Conservation (phyloP, 2,329 filamentous ascomycete species). For the Xylariales sp. region DNA sequence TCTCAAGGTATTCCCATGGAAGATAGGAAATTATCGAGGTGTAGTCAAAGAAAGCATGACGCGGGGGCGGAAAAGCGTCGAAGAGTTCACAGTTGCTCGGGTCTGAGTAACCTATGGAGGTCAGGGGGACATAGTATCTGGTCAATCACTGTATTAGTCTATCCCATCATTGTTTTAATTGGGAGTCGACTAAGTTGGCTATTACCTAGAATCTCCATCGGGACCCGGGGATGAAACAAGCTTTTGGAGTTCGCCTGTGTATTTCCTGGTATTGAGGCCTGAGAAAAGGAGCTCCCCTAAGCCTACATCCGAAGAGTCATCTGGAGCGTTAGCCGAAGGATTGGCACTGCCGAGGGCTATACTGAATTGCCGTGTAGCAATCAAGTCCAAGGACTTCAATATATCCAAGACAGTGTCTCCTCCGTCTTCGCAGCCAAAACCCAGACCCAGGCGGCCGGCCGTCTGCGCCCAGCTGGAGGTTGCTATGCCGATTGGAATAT, state of each 20-base stretch:
- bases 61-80: background rate
- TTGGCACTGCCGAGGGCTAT: slow-evolving; percentile 38
- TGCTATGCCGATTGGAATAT: slow-evolving; percentile 34
- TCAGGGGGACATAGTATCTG: slow-evolving; percentile 36
- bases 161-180: background rate
- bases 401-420: slow-evolving; percentile 29
- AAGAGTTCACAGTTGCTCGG: slow-evolving; percentile 26
- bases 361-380: slow-evolving; percentile 37
- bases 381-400: slow-evolving; percentile 30
- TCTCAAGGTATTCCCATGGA: slow-evolving; percentile 22
- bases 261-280: slow-evolving; percentile 39
- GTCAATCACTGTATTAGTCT: slow-evolving; percentile 9
- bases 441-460: slow-evolving; percentile 37
- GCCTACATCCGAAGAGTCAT: slow-evolving; percentile 18
- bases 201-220: slow-evolving; percentile 29
- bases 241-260: slow-evolving; percentile 32
- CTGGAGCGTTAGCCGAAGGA: background rate
- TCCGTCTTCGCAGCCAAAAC: slow-evolving; percentile 34
- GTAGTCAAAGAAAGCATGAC: slow-evolving; percentile 34
- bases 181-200: background rate
- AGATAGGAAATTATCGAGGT: slow-evolving; percentile 32
- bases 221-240: slow-evolving; percentile 15
- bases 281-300: slow-evolving; percentile 40
- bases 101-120: slow-evolving; percentile 33
- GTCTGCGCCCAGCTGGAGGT: slow-evolving; percentile 31